Evolutionary conservation across 805 yeast species (phyloP), one percentile per base, ranked within the genome.

Genomic region (Wickerhamomyces canadensis): DNA sequence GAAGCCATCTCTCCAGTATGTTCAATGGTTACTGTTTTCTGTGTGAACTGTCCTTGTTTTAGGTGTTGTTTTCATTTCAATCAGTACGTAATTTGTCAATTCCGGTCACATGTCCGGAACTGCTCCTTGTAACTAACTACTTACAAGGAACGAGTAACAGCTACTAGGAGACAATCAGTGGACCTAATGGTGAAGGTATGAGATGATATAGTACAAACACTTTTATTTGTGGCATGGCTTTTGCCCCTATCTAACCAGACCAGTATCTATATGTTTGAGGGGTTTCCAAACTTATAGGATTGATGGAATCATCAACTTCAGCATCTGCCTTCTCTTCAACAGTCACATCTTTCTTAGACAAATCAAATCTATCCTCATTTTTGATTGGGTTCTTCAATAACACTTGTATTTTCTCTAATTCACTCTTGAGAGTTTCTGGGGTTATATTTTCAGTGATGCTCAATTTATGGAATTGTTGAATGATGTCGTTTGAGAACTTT

Each of bases 201-300:
- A n/a, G n/a, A n/a, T n/a, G 23, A 21, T 21, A 21, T 21, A 21
- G 10, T 21, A 21, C 23, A 21, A 22, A 22, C 24, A 22, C 24
- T 8, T 22, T 11, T 8, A 9, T 22, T 22, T 9, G 24, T 9
- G 24, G 24, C 24, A 22, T 22, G 8, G 24, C 12, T 21, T 21
- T 21, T 7, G 10, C 27, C 12, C 15, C n/a, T 13, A 8, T 34
- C 32, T 32, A 51, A 25, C 81, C 83, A 31, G 80, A 72, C 84
- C 84, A 79, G 51, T 75, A 78, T 47, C 82, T 72, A 49, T 78
- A 79, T 32, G 72, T 59, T 50, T 75, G 80, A 7, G 84, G 84
- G 19, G 78, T 66, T 40, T 76, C 80, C 32, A 71, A 63, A 40
- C 83, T 76, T 18, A 77, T 66, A 4, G 85, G 84, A 47, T 71